Base-by-base conservation (phyloP, 2,329 filamentous ascomycete genomes). In the Leptographium radiaticola region DNA sequence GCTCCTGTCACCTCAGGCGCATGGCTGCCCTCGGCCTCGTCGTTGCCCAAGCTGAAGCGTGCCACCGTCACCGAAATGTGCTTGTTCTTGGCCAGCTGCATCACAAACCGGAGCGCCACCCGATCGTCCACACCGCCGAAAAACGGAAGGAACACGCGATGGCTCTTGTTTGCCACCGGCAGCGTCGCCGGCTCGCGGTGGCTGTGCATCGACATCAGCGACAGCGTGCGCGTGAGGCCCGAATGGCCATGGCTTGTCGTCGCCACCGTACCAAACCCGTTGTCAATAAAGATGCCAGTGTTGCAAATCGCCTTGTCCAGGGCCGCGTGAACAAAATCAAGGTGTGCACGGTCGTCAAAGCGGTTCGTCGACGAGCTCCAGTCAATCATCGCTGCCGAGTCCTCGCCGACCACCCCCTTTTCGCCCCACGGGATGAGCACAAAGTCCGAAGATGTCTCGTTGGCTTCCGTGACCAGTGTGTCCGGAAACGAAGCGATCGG, bases 381-480 rank as follows among this genome's bases (percentile, higher is more conserved):
- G 0, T 66, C 69, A 6, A 70, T 64, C 46, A 70, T 64, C 5
- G 68, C 64, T 45, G 66, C 70, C 58, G 71, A 72, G 43, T 82
- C 77, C 57, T 96, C 89, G 10, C 76, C 78, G 60, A 91, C 77
- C 57, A 79, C 81, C 13, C 88, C 89, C 0, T 83, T 84, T 61
- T 94, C 87, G 61, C 86, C 91, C 91, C 93, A 97, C 0, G 91
- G 91, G 7, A 97, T 77, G 4, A 97, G 74, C 7, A 95, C 75
- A 31, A 91, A 77, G 62, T 91, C 86, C 0, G 85, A 82, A 2
- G 71, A 72, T 15, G 87, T 78, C 55, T 89, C 82, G 6, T 80
- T 77, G 0, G 86, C 87, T 57, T 86, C 84, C 31, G 75, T 77
- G 39, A 80, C 74, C 10, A 97, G 73, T 0, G 87, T 87, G 55